phyloP scores from a whole-genome alignment of 2,329 filamentous ascomycete species.

The Blastomyces gilchristii region DNA sequence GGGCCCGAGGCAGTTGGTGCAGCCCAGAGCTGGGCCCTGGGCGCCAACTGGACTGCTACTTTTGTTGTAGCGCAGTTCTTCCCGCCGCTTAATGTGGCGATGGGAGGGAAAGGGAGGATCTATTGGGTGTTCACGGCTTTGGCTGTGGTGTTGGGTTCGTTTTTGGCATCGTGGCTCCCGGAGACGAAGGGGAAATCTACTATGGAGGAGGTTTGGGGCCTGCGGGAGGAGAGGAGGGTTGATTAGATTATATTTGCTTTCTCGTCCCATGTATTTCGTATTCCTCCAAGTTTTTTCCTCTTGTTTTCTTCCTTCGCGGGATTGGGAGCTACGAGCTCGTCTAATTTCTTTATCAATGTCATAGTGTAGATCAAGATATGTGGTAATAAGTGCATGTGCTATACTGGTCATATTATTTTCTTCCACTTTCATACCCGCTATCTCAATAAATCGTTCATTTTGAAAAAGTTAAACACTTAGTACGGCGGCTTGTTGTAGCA shows the following conservation, averaged over 20 bases:
- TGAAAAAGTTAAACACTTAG: too few relatives aligned
- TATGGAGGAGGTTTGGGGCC: conserved; percentile 84
- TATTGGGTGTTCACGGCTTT: conserved; percentile 85
- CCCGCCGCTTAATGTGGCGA: conserved; percentile 66
- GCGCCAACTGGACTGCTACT: conserved; percentile 79
- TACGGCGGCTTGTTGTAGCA: too few relatives aligned
- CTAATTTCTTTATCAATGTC: too few relatives aligned
- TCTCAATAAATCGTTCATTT: too few relatives aligned
- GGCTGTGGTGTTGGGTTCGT: conserved; percentile 57
- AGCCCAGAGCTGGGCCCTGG: conserved; percentile 78
- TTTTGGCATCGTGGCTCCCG: conserved; percentile 65
- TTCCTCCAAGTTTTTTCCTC: too few relatives aligned
- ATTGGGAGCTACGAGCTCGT: too few relatives aligned
- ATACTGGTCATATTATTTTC: too few relatives aligned
- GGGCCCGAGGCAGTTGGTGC: conserved; percentile 83
- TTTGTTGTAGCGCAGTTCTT: conserved; percentile 94
- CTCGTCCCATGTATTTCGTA: too few relatives aligned
- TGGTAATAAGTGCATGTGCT: too few relatives aligned
- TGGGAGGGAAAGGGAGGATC: conserved; percentile 71
- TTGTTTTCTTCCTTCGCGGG: too few relatives aligned
- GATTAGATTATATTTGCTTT: conserved; percentile 19
- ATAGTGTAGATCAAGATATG: too few relatives aligned
- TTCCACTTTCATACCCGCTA: too few relatives aligned
- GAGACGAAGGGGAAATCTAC: conserved; percentile 81
- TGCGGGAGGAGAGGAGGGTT: conserved; percentile 38